Base-by-base conservation (phyloP, 371 early-diverging fungal species). In the Actinomortierella ambigua region DNA sequence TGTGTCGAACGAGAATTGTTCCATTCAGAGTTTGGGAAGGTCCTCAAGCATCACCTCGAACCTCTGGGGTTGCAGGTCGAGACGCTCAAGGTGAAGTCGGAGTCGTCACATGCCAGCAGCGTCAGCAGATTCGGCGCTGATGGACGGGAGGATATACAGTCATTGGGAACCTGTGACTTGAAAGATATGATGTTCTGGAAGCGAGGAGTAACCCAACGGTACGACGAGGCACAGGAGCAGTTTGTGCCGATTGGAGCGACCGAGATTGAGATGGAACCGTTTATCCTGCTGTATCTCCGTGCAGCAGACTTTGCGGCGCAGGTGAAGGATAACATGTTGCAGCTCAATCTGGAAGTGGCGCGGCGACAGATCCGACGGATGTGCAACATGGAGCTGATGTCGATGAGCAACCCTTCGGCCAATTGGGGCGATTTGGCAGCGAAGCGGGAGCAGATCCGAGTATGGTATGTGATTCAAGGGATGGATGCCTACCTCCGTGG, bases 1-100 rank as follows among this genome's bases (percentile, higher is more conserved):
- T 67, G 67, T 40, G 59, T 73, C 3, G 75, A 73, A 14, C 52
- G 67, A 11, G 53, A 63, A 14, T 57, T 73, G 15, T 53, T 59
- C 27, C 47, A 34, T 8, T 63, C 75, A 8, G 14, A 34, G 5
- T 50, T 73, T 39, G 75, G 75, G n/a, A 43, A 48, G 17, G 46
- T 55, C 1, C 14, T 67, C 15, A 50, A 63, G 42, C 53, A 53
- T 15, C 67, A 73, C 47, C 28, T 66, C 22, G n/a, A 23, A 2
- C 8, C 54, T 5, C 44, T 73, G 24, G 67, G 63, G 2, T 63
- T 67, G 15, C 60, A 57, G 13, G 53, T 40, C 1, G 34, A 34
- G 11, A 34, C 34, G 4, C 34, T 34, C 7, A 34, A 34, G 34
- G 34, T 6, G 34, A 4, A 34, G 34, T 34, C 34, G 4, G 34